These are phyloP conservation scores for Ophidiomyces ophidiicola DNA, from an alignment of 2,329 filamentous ascomycete genomes.

Conservation along the genomic window DNA sequence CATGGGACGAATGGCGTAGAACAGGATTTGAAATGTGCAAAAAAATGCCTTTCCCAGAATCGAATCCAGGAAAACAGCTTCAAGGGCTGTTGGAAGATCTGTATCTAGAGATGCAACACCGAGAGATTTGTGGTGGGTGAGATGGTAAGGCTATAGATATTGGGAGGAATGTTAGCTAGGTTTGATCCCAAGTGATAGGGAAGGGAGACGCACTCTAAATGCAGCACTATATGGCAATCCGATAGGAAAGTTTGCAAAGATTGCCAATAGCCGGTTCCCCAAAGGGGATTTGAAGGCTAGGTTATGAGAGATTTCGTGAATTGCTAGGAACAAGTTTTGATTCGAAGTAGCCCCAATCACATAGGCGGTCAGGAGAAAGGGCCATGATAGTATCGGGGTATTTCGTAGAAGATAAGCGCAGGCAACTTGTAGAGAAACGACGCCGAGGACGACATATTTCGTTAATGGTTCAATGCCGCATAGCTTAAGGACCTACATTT, in stretches of 20 bases:
- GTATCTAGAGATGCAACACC: constrained; percentile 94
- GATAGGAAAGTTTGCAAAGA: constrained; percentile 92
- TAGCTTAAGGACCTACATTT: constrained; percentile 72
- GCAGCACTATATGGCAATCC: constrained; percentile 91
- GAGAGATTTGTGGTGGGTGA: constrained; percentile 97
- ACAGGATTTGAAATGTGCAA: constrained; percentile 97
- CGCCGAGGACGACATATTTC: constrained; percentile 76
- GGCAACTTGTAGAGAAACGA: constrained; percentile 68
- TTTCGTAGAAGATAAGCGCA: constrained; percentile 67
- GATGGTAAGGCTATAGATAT: constrained; percentile 69
- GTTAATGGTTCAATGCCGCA: constrained; percentile 93
- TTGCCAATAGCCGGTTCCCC: constrained; percentile 74
- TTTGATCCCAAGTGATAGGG: background rate
- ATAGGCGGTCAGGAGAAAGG: constrained; percentile 79
- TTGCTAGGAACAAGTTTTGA: constrained; percentile 96
- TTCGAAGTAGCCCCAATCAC: constrained; percentile 88
- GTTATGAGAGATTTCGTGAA: constrained; percentile 98
- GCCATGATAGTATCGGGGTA: constrained; percentile 67
- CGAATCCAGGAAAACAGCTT: constrained; percentile 83
- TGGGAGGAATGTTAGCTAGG: background rate
- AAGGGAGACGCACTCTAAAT: constrained; percentile 56
- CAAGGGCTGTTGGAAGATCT: constrained; percentile 81
- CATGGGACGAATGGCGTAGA: constrained; percentile 95
- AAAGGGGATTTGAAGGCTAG: constrained; percentile 73
- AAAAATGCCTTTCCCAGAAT: constrained; percentile 96